A percentile compares a stretch with the other conserved stretches of the same genome.
phyloP scores from a whole-genome alignment of 75 land plant genomes.

The Isoetes taiwanensis region DNA sequence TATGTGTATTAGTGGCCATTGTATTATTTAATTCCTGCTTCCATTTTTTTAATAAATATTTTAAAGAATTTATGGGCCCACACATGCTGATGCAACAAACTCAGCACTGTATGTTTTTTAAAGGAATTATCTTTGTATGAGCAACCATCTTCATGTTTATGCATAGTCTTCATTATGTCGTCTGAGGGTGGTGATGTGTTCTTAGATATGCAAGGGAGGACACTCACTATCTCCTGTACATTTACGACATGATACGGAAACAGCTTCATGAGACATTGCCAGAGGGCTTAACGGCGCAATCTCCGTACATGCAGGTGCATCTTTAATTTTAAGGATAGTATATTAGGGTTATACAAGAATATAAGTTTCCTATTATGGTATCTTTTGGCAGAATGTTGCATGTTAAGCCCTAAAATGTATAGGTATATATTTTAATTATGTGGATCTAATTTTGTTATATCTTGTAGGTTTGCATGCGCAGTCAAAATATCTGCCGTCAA shows the following conservation, averaged over 20 bases:
- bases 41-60: background rate
- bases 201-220: conserved; percentile 91
- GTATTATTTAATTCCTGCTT: background rate
- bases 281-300: conserved; percentile 20
- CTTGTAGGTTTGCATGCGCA: conserved; percentile 69
- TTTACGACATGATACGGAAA: conserved; percentile 55
- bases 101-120: background rate
- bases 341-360: too few relatives aligned
- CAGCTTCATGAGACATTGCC: conserved; percentile 24
- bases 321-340: too few relatives aligned
- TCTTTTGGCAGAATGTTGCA: background rate
- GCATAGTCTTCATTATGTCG: too few relatives aligned
- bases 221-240: conserved; percentile 75
- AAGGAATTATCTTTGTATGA: background rate
- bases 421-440: background rate
- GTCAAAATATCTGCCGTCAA: conserved; percentile 65
- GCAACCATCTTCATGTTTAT: background rate
- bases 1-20: background rate
- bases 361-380: too few relatives aligned
- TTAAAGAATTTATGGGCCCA: background rate
- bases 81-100: background rate
- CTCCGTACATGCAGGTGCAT: conserved; percentile 38
- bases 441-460: background rate
- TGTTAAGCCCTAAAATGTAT: conserved; percentile 13
- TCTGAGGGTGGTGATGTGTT: conserved; percentile 8